These are phyloP conservation scores for Aspergillus thermomutatus DNA, from an alignment of 2,329 filamentous ascomycete species.

Conservation along the genomic window DNA sequence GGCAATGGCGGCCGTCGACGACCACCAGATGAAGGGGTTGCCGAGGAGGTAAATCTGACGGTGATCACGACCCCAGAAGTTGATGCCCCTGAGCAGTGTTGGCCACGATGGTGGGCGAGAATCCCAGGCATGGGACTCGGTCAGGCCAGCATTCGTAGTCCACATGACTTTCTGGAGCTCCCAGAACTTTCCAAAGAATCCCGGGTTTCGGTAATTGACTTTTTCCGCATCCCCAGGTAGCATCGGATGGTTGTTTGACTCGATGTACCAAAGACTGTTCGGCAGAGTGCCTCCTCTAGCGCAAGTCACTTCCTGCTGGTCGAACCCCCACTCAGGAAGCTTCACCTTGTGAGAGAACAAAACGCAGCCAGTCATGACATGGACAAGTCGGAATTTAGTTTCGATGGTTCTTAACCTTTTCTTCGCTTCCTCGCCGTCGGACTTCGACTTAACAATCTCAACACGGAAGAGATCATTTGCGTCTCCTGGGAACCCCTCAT, in stretches of 20 bases:
- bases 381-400: constrained; percentile 91
- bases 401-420: constrained; percentile 87
- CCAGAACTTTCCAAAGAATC: constrained; percentile 97
- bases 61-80: constrained; percentile 95
- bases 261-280: constrained; percentile 96
- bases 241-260: constrained; percentile 80
- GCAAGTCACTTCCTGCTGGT: constrained; percentile 99
- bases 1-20: constrained; percentile 71
- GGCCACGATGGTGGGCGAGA: constrained; percentile 94
- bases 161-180: constrained; percentile 98
- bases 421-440: constrained; percentile 73
- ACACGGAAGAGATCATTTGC: constrained; percentile 94
- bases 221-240: constrained; percentile 76
- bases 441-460: constrained; percentile 90
- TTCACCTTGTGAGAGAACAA: constrained; percentile 99
- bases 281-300: constrained; percentile 86
- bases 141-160: constrained; percentile 93
- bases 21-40: constrained; percentile 94
- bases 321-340: constrained; percentile 94
- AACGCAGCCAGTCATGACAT: constrained; percentile 94
- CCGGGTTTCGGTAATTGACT: constrained; percentile 91
- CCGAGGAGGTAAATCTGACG: constrained; percentile 96
- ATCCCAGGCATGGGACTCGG: constrained; percentile 97
- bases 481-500: constrained; percentile 93
- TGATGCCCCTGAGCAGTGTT: constrained; percentile 87